phyloP scores from a whole-genome alignment of 768 basidiomycete species.

The Kwoniella sp. region DNA sequence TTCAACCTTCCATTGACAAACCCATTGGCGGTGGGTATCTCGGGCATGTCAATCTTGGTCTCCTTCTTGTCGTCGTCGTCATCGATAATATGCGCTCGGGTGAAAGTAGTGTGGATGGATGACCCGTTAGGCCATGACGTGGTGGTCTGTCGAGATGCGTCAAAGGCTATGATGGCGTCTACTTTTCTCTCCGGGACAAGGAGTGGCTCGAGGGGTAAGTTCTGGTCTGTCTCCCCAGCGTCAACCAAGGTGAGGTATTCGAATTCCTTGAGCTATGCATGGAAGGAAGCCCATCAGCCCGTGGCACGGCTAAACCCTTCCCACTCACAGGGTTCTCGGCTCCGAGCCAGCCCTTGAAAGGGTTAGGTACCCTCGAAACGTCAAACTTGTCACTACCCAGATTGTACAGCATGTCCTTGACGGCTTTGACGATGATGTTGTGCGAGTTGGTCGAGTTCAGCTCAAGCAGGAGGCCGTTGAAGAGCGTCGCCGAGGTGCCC shows the following conservation, averaged over 20 bases:
- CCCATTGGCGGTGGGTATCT: conserved; percentile 45
- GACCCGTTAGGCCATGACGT: conserved; percentile 71
- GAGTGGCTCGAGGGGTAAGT: conserved; percentile 72
- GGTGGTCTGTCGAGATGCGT: conserved; percentile 60
- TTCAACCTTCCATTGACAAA: conserved; percentile 52
- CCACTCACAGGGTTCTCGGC: conserved; percentile 45
- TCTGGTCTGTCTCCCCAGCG: conserved; percentile 54
- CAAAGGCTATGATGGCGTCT: conserved; percentile 76
- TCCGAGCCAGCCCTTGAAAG: conserved; percentile 48
- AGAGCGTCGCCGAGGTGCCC: conserved; percentile 64
- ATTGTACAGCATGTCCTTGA: conserved; percentile 41
- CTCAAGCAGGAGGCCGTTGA: conserved; percentile 48
- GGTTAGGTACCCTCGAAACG: conserved; percentile 54
- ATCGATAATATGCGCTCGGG: conserved; percentile 28
- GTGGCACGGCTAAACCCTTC: too few species aligned
- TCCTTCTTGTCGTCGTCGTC: conserved; percentile 13
- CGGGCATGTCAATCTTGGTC: conserved; percentile 45
- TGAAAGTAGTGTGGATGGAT: conserved; percentile 57
- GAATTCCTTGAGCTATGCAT: conserved; percentile 16
- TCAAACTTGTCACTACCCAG: conserved; percentile 51
- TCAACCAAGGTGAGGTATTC: conserved; percentile 53
- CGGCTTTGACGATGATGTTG: conserved; percentile 28
- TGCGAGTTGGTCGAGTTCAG: conserved; percentile 36
- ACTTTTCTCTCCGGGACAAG: conserved; percentile 69
- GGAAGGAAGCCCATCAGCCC: background rate